Evolutionary conservation across 441 rosid species (phyloP), one percentile per base, ranked within the genome.

Genomic region (Gossypium aridum): DNA sequence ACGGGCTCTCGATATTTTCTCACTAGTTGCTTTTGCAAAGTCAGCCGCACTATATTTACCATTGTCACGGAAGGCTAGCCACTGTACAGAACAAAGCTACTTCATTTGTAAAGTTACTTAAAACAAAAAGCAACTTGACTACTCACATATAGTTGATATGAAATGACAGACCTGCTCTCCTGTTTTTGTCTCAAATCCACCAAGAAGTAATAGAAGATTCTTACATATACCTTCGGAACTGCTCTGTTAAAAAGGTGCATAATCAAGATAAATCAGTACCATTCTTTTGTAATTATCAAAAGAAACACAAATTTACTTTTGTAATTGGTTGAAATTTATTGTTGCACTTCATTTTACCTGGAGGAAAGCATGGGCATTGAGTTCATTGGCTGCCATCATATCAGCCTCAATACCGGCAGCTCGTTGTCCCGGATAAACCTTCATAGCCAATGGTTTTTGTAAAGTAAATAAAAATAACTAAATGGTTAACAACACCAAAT

Each of bases 301-400:
- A 62, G 65, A 28, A 57, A 66, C 14, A 60, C 31, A 55, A 43
- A 59, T 17, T 60, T 20, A 34, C 16, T 7, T 53, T 16, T 75
- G 5, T 43, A 69, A 77, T 67, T 31, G 16, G 23, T 56, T 14
- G 43, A 74, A 26, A 71, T 26, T 45, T 67, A 56, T 31, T 26
- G 4, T 55, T 13, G 51, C 14, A 64, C 70, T 49, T 63, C 17
- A 72, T 75, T 78, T 19, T 76, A 92, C 99, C 92, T 95, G 98
- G 79, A 95, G 99, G 76, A 80, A 84, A 81, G 96, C 78, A 87
- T 92, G 99, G 39, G 91, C 80, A 84, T 86, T 89, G 61, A 95
- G 88, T 84, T 95, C 99, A 80, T 90, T 95, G 79, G 98, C 97
- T 55, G 98, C 99, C 99, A 95, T 91, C 96, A 89, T 87, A 82